A percentile compares a stretch with the other conserved stretches of the same genome.
These are phyloP conservation scores for Tieghemostelium lacteum DNA, from an alignment of 78 protist species.

Conservation along the genomic window DNA sequence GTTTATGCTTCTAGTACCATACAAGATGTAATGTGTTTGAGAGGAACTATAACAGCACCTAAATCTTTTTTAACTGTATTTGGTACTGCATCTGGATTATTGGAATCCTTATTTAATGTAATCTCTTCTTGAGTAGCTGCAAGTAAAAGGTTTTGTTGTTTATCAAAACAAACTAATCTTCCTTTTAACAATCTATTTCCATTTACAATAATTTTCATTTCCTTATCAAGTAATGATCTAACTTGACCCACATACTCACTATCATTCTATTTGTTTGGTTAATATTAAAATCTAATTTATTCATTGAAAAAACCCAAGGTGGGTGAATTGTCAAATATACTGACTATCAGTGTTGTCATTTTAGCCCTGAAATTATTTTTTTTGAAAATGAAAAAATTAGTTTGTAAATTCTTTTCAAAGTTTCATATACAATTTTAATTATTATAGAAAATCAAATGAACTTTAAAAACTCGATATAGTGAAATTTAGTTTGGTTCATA, in stretches of 20 bases:
- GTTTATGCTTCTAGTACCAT: conserved; percentile 1
- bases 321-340: too few species aligned
- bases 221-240: conserved; percentile 18
- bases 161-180: conserved; percentile 37
- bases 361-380: too few species aligned
- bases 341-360: too few species aligned
- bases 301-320: too few species aligned
- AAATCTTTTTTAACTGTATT: conserved; percentile 34
- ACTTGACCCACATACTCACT: not conserved
- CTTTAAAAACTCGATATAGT: too few species aligned
- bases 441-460: too few species aligned
- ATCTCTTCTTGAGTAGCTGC: conserved; percentile 25
- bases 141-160: conserved; percentile 60
- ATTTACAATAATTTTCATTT: not conserved
- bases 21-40: conserved; percentile 33
- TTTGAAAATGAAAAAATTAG: too few species aligned
- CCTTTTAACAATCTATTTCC: conserved; percentile 38
- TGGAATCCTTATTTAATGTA: not conserved
- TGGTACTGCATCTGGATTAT: not conserved
- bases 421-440: too few species aligned
- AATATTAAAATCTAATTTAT: too few species aligned
- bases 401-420: too few species aligned
- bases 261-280: too few species aligned
- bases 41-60: conserved; percentile 46
- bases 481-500: too few species aligned